Evolutionary conservation across 306 rosid genomes (phyloP).

Genomic region (Casuarina glauca): DNA sequence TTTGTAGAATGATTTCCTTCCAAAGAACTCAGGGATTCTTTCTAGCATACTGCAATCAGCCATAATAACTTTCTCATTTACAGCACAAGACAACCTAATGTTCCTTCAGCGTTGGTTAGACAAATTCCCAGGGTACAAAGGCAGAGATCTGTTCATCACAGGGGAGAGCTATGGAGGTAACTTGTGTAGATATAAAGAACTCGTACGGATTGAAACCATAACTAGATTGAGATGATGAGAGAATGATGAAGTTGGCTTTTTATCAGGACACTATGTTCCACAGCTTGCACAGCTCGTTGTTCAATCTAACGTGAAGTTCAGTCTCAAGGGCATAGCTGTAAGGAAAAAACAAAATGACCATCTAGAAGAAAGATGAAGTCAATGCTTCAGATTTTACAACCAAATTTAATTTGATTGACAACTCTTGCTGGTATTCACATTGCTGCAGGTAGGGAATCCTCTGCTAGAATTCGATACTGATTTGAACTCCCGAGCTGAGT

Average conservation of each 20-base stretch:
- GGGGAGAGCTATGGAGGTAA: constrained; percentile 83
- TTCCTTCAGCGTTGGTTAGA: constrained; percentile 60
- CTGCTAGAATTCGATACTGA: constrained; percentile 62
- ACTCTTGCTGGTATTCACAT: background rate
- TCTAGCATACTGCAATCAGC: too few species aligned
- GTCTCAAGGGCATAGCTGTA: constrained; percentile 76
- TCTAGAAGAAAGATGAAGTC: too few species aligned
- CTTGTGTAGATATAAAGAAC: background rate
- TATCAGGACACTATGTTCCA: constrained; percentile 75
- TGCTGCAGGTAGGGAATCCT: constrained; percentile 71
- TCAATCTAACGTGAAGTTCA: constrained; percentile 40
- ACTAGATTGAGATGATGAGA: background rate
- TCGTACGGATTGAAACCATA: constrained; percentile 1
- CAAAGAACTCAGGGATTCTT: too few species aligned
- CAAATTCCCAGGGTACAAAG: constrained; percentile 51
- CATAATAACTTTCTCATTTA: too few species aligned
- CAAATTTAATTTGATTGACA: background rate
- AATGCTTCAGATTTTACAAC: background rate
- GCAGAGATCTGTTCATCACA: constrained; percentile 56
- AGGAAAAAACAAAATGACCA: constrained; percentile 12
- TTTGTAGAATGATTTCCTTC: too few species aligned
- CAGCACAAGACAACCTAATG: constrained; percentile 67
- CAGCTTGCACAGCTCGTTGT: constrained; percentile 70
- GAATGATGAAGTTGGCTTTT: constrained; percentile 4
- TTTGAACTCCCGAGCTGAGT: constrained; percentile 57